phyloP scores from a whole-genome alignment of 805 yeast species.

The Yarrowia sp. region DNA sequence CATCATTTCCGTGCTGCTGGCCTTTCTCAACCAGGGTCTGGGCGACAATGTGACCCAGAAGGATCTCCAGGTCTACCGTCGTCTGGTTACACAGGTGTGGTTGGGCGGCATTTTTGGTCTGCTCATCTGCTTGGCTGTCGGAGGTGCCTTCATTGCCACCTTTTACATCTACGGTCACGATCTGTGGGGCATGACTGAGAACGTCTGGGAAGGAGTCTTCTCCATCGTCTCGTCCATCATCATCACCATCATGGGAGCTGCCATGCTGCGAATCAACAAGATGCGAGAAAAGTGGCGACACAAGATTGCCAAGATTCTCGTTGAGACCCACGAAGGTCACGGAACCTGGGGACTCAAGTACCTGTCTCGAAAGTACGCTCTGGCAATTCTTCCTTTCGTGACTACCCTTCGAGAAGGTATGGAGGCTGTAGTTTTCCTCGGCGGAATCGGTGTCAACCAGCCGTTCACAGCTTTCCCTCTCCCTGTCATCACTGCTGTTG shows the following conservation, averaged over 20 bases:
- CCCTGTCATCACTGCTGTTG: conserved; percentile 87
- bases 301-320: conserved; percentile 57
- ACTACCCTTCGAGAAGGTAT: conserved; percentile 96
- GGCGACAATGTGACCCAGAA: conserved; percentile 43
- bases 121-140: conserved; percentile 70
- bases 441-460: conserved; percentile 85
- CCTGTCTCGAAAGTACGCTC: conserved; percentile 64
- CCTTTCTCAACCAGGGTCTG: conserved; percentile 87
- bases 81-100: conserved; percentile 75
- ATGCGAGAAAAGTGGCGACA: conserved; percentile 82
- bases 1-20: conserved; percentile 84
- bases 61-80: conserved; percentile 55
- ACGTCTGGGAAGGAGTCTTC: conserved; percentile 87
- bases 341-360: conserved; percentile 52
- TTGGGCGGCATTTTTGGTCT: conserved; percentile 79
- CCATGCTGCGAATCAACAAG: conserved; percentile 90
- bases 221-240: conserved; percentile 79
- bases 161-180: conserved; percentile 83
- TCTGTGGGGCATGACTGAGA: conserved; percentile 85
- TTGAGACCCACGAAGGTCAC: conserved; percentile 52
- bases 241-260: conserved; percentile 92
- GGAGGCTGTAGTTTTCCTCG: conserved; percentile 94
- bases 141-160: conserved; percentile 69
- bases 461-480: conserved; percentile 82
- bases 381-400: conserved; percentile 88